Conservation (phyloP, 176 grass and related monocot genomes). For the Avena atlantica region DNA sequence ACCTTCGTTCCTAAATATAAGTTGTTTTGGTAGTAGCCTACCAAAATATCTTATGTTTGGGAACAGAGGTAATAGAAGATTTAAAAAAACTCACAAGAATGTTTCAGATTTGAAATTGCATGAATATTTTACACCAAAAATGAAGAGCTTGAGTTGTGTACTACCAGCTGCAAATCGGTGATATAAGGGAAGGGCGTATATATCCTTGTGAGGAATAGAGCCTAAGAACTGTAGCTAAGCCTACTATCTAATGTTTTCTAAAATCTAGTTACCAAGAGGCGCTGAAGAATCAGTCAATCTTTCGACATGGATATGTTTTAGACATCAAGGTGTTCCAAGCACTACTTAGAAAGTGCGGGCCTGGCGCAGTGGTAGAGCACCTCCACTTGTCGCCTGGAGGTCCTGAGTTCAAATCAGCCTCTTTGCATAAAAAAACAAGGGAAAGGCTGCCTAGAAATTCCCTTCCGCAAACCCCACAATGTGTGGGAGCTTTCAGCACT, state of each 20-base stretch:
- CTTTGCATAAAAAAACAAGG: too few relatives aligned
- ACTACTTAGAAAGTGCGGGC: neutral
- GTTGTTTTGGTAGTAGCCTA: too few relatives aligned
- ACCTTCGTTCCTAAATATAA: too few relatives aligned
- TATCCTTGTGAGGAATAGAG: conserved; percentile 25
- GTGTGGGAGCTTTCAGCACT: too few relatives aligned
- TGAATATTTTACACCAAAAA: conserved; percentile 7
- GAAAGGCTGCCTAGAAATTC: too few relatives aligned
- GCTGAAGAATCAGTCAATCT: neutral
- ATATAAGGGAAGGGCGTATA: neutral
- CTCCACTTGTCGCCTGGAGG: too few relatives aligned
- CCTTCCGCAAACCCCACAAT: too few relatives aligned
- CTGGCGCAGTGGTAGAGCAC: too few relatives aligned
- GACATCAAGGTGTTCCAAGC: conserved; percentile 15
- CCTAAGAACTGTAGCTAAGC: neutral
- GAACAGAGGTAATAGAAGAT: too few relatives aligned
- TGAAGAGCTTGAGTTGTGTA: conserved; percentile 26
- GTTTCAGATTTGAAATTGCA: conserved; percentile 24
- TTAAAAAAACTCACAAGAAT: neutral
- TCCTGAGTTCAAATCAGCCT: too few relatives aligned
- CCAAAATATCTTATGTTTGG: too few relatives aligned
- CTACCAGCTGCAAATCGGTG: conserved; percentile 6
- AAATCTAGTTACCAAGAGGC: conserved; percentile 24
- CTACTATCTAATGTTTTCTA: conserved; percentile 7
- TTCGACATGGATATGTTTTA: conserved; percentile 18